These are phyloP conservation scores for Irpex lacteus DNA, from an alignment of 1,284 basidiomycete genomes.

Conservation along the genomic window DNA sequence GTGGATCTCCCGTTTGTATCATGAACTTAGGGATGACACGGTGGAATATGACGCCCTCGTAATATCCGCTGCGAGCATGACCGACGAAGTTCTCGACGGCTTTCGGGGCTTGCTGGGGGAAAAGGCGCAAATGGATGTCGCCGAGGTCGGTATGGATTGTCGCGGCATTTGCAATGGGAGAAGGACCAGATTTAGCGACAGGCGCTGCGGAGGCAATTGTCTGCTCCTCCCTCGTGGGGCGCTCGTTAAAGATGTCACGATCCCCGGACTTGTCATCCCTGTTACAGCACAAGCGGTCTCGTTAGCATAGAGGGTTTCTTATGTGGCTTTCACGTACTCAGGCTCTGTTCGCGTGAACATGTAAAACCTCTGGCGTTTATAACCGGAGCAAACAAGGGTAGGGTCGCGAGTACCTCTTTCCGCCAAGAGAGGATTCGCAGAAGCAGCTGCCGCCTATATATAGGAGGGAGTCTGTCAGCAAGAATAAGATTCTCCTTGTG, in stretches of 20 bases:
- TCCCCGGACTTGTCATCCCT: slow-evolving; percentile 88
- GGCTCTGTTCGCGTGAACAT: slow-evolving; percentile 92
- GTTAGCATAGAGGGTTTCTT: no score
- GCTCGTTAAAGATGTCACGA: slow-evolving; percentile 98
- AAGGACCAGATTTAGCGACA: slow-evolving; percentile 51
- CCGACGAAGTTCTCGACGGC: slow-evolving; percentile 98
- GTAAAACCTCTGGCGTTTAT: slow-evolving; percentile 94
- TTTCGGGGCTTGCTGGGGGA: slow-evolving; percentile 90
- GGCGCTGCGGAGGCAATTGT: slow-evolving; percentile 76
- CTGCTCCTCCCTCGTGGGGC: slow-evolving; percentile 95
- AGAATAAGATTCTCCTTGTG: no score
- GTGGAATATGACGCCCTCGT: slow-evolving; percentile 94
- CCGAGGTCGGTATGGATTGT: slow-evolving; percentile 96
- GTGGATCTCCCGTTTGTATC: slow-evolving; percentile 97
- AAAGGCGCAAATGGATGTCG: slow-evolving; percentile 90
- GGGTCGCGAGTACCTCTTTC: slow-evolving; percentile 85
- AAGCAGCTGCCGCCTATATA: slow-evolving; percentile 86
- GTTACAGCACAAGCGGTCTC: no score
- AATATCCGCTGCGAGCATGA: slow-evolving; percentile 90
- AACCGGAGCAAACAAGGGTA: slow-evolving; percentile 90
- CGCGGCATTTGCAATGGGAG: slow-evolving; percentile 70
- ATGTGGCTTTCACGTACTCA: slow-evolving; percentile 54
- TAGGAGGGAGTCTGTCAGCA: no score
- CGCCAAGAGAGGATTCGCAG: slow-evolving; percentile 90
- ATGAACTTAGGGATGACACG: slow-evolving; percentile 99